Conservation (phyloP, 805 yeast genomes). For the Cyberlindnera samutprakarnensis region DNA sequence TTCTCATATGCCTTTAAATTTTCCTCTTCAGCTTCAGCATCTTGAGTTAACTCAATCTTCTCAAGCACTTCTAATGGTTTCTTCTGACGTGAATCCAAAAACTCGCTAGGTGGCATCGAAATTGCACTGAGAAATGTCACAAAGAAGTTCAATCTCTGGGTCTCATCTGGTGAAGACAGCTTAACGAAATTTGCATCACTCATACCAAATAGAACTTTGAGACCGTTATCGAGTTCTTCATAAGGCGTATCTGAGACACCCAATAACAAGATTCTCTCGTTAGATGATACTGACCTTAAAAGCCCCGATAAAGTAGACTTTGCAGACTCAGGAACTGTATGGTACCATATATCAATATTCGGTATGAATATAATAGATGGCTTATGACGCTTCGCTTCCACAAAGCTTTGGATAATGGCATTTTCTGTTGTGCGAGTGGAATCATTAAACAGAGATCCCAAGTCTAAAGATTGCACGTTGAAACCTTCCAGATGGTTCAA, state of each 20-base stretch:
- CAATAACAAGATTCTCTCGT: slow-evolving; percentile 66
- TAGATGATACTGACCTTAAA: slow-evolving; percentile 57
- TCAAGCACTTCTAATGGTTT: slow-evolving; percentile 28
- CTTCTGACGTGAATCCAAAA: slow-evolving; percentile 48
- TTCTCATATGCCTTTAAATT: slow-evolving; percentile 40
- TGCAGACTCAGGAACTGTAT: slow-evolving; percentile 60
- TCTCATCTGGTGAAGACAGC: slow-evolving; percentile 33
- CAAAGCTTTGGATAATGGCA: slow-evolving; percentile 70
- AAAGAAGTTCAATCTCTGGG: slow-evolving; percentile 54
- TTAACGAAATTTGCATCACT: slow-evolving; percentile 40
- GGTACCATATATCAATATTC: slow-evolving; percentile 69
- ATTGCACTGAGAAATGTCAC: slow-evolving; percentile 45
- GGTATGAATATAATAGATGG: slow-evolving; percentile 86
- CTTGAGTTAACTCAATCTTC: slow-evolving; percentile 28
- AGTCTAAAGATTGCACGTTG: slow-evolving; percentile 79
- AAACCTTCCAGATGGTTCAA: slow-evolving; percentile 81
- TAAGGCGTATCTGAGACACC: slow-evolving; percentile 55
- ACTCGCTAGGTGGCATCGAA: slow-evolving; percentile 61
- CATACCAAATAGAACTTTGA: slow-evolving; percentile 52
- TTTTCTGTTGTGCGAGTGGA: slow-evolving; percentile 78
- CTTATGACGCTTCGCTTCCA: slow-evolving; percentile 83
- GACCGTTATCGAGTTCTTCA: slow-evolving; percentile 36
- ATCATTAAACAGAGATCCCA: slow-evolving; percentile 71
- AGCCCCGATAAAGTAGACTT: slow-evolving; percentile 65
- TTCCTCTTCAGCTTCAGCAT: slow-evolving; percentile 25